Evolutionary conservation across 495 filamentous ascomycete genomes (phyloP), one percentile per base, ranked within the genome.

Genomic region (Clohesyomyces aquaticus): DNA sequence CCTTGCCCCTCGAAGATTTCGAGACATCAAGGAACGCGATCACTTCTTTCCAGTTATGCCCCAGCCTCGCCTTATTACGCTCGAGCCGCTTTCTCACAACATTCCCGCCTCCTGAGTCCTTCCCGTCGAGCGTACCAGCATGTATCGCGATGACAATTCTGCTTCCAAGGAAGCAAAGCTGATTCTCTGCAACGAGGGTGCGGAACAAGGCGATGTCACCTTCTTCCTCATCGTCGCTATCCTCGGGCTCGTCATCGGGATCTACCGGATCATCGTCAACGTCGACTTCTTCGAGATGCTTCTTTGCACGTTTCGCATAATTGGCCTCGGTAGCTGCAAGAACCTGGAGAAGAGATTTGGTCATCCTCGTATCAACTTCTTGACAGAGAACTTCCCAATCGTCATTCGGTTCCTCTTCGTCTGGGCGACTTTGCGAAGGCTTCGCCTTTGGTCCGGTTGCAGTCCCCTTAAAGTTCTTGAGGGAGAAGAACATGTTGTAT

Each of bases 141-240:
- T 90, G 78, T 23, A 95, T 84, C 0, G 87, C 87, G 22, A 95
- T 79, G 9, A 96, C 90, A 32, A 94, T 81, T 67, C 91, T 92
- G 41, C 88, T 87, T 4, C 92, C 85, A 2, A 96, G 78, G 67
- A 91, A 88, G 76, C 93, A 97, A 0, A 98, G 80, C 18, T 85
- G 82, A 68, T 93, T 85, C 72, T 98, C 93, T 1, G 90, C 83
- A 38, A 90, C 77, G 14, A 96, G 77, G 53, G 85, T 82, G 22
- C 81, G 81, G 11, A 69, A 60, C 48, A 70, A 50, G 3, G n/a
- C 35, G 28, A 32, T 83, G 19, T 83, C 82, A 12, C 80, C 82
- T 9, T 85, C 80, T n/a, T 82, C 81, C 8, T 85, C 80, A 14
- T 83, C 83, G 28, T 84, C 84, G 23, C 90, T 88, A 0, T 71